Conservation (phyloP, 805 yeast genomes). For the Lipomyces mesembrius region DNA sequence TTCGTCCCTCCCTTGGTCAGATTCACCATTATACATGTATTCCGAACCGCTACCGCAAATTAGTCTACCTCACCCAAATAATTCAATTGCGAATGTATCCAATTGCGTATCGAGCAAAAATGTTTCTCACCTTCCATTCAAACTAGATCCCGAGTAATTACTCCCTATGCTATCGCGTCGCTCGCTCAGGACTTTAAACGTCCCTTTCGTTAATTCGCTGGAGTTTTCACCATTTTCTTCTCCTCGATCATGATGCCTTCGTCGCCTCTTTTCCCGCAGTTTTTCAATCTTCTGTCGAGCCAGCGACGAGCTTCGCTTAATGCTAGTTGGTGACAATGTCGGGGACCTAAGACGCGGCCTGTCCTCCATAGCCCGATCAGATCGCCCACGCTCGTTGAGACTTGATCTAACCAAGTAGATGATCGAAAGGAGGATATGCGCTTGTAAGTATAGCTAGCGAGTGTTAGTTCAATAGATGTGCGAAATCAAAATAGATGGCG, state of each 20-base stretch:
- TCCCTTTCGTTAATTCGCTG: neutral
- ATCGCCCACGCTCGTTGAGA: neutral
- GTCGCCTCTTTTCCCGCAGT: conserved; percentile 20
- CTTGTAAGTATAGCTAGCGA: neutral
- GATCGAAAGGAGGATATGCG: neutral
- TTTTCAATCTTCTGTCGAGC: conserved; percentile 28
- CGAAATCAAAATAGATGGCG: neutral
- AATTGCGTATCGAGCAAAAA: neutral
- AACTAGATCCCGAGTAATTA: neutral
- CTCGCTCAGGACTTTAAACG: neutral
- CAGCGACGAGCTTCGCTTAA: conserved; percentile 22
- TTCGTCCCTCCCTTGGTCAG: neutral
- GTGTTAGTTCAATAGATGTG: neutral
- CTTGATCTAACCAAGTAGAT: neutral
- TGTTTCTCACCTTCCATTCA: conserved; percentile 4
- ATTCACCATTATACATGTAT: neutral
- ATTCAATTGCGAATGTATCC: neutral
- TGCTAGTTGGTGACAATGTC: conserved; percentile 20
- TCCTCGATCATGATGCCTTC: conserved; percentile 7
- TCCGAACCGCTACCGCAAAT: neutral
- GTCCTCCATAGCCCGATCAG: conserved; percentile 2
- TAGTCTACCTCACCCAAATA: neutral
- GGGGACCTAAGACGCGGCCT: conserved; percentile 7
- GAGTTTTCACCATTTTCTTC: neutral
- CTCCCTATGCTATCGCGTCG: conserved; percentile 6